Evolutionary conservation across 164 flowering plant genomes (phyloP), one percentile per base, ranked within the genome.

Genomic region (Aristolochia fimbriata): DNA sequence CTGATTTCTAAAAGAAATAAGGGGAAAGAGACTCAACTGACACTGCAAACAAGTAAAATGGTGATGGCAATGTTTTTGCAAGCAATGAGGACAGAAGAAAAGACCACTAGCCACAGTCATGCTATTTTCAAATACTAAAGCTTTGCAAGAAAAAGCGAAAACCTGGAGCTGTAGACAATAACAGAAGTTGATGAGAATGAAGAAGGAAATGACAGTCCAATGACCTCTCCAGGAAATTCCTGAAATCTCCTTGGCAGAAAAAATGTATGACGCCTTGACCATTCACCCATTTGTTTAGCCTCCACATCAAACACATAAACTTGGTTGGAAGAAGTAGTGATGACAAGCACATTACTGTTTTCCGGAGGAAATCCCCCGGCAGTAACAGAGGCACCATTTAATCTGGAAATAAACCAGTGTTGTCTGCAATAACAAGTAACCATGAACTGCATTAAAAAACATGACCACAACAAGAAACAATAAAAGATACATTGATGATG

Each of bases 201-300:
- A 37, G 88, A 83, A 11, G 81, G 77, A 75, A 94, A 94, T 22
- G 96, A 84, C 21, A 94, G 82, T 46, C 99, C 99, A 66, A 84
- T 79, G 27, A 91, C 89, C 68, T 88, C 99, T 51, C 97, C 97
- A 23, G 97, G 96, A 70, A 85, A 91, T 60, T 94, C 96, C 68
- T 80, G 93, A 67, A 75, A 94, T 68, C 88, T 85, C 55, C 72
- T 72, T 0, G 99, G 96, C 54, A 94, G 71, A 73, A 70, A 61
- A 72, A 68, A 70, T 10, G 88, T 81, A 67, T 91, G 73, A 1
- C 43, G 73, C 69, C 33, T 77, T 27, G 97, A 94, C 97, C 97
- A 91, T 47, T 85, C 84, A 22, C 95, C 91, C 66, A 94, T 67
- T 65, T 85, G 84, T 68, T 76, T 88, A 56, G 86, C 86, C 58